Conservation (phyloP, 306 rosid genomes). For the Corylus americana region DNA sequence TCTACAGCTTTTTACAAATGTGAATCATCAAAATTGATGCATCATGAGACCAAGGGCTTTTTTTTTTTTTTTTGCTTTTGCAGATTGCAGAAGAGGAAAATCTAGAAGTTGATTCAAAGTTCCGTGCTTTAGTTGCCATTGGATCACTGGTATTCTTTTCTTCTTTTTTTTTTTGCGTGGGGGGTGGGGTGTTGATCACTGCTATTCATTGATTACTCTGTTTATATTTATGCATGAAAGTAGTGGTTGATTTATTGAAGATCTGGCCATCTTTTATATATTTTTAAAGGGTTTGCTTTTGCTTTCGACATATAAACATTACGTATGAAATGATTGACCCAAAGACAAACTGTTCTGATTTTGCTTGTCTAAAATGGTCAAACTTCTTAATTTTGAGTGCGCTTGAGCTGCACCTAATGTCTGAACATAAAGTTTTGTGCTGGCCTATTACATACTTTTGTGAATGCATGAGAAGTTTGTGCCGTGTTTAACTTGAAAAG, state of each 20-base stretch:
- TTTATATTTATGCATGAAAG: neutral
- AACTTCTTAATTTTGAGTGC: neutral
- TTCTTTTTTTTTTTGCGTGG: neutral
- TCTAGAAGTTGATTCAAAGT: constrained; percentile 71
- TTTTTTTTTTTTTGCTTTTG: neutral
- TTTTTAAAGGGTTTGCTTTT: neutral
- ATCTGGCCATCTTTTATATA: neutral
- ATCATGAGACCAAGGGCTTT: neutral
- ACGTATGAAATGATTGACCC: neutral
- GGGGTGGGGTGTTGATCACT: neutral
- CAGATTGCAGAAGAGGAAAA: constrained; percentile 78
- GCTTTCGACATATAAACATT: neutral
- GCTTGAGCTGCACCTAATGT: neutral
- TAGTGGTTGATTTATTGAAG: constrained; percentile 1
- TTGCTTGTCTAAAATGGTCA: neutral
- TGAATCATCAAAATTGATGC: neutral
- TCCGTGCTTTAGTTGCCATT: constrained; percentile 88
- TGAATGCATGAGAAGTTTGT: neutral
- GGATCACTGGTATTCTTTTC: constrained; percentile 76
- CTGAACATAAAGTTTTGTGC: neutral
- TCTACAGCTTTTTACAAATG: neutral
- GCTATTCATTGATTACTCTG: neutral
- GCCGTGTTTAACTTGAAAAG: neutral
- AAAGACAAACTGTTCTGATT: neutral
- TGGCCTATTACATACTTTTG: neutral